Evolutionary conservation across 1,284 basidiomycete species (phyloP), one percentile per base, ranked within the genome.

Genomic region (Leucoagaricus sp.): DNA sequence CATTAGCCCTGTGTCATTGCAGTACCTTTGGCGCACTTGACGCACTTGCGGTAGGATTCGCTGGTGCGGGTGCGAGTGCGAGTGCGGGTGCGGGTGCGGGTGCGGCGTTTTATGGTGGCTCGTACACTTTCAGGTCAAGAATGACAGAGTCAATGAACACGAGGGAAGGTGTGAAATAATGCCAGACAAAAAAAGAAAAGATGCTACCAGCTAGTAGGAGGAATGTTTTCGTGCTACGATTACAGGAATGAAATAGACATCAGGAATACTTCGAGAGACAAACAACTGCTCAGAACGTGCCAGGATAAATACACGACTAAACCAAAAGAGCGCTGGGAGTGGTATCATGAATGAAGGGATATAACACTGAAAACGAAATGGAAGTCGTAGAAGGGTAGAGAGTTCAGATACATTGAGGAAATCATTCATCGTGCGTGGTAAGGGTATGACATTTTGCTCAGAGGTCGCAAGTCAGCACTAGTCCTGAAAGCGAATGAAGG

Each of bases 381-480:
- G 15, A 9, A 8, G 36, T 38, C 36, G 15, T 38, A 10, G 36
- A 38, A 38, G n/a, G n/a, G n/a, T n/a, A n/a, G 17, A 46, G 25
- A 5, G 7, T 46, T 26, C 45, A 46, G 26, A 15, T 19, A 44
- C 12, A 38, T 38, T 38, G 15, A 38, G 15, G 13, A n/a, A 38
- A 38, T 10, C 36, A 38, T 26, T 54, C 53, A 54, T 31, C 45
- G 45, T 12, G 53, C 53, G 17, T 54, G 53, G 45, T 45, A 54
- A 7, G 53, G 53, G 25, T 54, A 54, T 17, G 53, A 48, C 9
- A 33, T 29, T 28, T 21, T 17, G 2, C 45, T 48, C 23, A 54
- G 44, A 28, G 41, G 40, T 19, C 52, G 42, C 13, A 47, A 9
- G 17, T 46, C 44, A 46, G 21, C 21, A 19, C 34, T 46, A 19